These are phyloP conservation scores for Candolleomyces aberdarensis DNA, from an alignment of 768 basidiomycete genomes.

Conservation along the genomic window DNA sequence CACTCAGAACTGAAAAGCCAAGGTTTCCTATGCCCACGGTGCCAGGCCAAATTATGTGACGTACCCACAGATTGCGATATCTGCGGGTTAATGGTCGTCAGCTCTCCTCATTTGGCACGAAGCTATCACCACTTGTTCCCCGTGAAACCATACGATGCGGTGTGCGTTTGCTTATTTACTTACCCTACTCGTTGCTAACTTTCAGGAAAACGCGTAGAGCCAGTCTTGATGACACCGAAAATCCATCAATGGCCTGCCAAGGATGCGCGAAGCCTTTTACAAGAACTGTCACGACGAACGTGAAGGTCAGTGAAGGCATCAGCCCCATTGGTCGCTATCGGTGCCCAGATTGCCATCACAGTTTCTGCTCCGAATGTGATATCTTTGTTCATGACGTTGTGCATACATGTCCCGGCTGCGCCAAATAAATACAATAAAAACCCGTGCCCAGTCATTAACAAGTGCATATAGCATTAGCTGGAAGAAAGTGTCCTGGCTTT, in stretches of 20 bases:
- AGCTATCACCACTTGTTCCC: conserved; percentile 97
- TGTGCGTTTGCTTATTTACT: conserved; percentile 51
- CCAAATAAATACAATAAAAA: conserved; percentile 25
- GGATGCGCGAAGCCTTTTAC: conserved; percentile 79
- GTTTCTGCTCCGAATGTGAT: conserved; percentile 96
- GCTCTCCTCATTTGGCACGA: conserved; percentile 93
- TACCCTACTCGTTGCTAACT: background rate
- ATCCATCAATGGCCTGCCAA: conserved; percentile 53
- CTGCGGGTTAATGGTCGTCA: conserved; percentile 96
- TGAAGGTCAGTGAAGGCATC: conserved; percentile 53
- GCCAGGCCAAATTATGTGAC: conserved; percentile 91
- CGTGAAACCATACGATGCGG: conserved; percentile 76
- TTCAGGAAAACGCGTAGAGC: conserved; percentile 23
- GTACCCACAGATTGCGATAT: conserved; percentile 98
- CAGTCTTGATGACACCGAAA: conserved; percentile 35
- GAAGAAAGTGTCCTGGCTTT: background rate
- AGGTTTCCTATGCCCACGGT: conserved; percentile 94
- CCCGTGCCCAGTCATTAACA: background rate
- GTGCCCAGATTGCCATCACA: conserved; percentile 79
- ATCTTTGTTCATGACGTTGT: conserved; percentile 94
- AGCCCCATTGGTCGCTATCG: conserved; percentile 86
- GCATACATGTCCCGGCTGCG: conserved; percentile 91
- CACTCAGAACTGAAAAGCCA: conserved; percentile 90
- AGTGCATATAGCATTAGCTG: background rate
- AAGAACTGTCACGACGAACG: conserved; percentile 29